Conservation (phyloP, 2,329 filamentous ascomycete species). For the Endoconidiophora polonica region DNA sequence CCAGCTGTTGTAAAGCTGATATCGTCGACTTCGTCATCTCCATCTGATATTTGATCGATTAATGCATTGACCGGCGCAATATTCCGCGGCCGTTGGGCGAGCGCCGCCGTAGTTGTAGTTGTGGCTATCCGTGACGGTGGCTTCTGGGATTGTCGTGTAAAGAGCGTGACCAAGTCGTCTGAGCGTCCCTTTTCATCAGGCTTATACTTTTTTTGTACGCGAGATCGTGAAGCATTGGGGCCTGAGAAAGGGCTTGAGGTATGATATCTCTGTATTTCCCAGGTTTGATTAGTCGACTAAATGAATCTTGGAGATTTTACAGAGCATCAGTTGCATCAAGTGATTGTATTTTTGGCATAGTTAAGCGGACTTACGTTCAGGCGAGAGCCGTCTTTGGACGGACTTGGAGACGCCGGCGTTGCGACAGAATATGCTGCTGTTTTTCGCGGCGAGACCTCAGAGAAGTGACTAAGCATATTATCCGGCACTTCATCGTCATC, state of each 20-base stretch:
- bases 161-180: conserved; percentile 40
- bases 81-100: conserved; percentile 16
- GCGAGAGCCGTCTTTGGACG: conserved; percentile 20
- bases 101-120: neutral
- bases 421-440: conserved; percentile 18
- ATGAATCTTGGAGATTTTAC: neutral
- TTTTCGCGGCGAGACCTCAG: conserved; percentile 31
- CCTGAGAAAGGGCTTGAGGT: conserved; percentile 26
- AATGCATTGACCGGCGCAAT: conserved; percentile 15
- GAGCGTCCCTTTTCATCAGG: conserved; percentile 34
- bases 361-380: conserved; percentile 13
- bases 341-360: neutral
- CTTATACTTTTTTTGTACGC: conserved; percentile 27
- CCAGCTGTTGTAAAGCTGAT: conserved; percentile 21
- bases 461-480: conserved; percentile 36
- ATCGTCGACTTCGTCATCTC: conserved; percentile 17
- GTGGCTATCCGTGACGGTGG: conserved; percentile 18
- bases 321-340: neutral
- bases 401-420: conserved; percentile 26
- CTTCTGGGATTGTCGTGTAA: conserved; percentile 43
- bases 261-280: neutral
- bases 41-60: conserved; percentile 43
- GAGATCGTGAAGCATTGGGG: conserved; percentile 26
- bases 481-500: conserved; percentile 29
- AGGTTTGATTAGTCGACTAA: neutral